These are phyloP conservation scores for Collariella sp. DNA, from an alignment of 495 filamentous ascomycete genomes.

Conservation along the genomic window DNA sequence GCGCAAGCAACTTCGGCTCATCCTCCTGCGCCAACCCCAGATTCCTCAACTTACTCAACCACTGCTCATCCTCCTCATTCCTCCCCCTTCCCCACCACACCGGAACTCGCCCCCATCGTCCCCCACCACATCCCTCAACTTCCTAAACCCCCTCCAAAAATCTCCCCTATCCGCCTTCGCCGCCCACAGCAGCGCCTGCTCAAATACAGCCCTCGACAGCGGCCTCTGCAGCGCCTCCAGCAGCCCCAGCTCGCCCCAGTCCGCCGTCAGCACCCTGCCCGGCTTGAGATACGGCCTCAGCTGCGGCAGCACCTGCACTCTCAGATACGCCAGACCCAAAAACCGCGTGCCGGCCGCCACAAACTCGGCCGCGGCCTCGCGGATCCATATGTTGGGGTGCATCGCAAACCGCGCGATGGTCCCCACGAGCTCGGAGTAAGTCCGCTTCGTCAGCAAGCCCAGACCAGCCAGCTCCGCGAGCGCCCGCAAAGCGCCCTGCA, in stretches of 20 bases:
- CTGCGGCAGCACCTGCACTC: slow-evolving; percentile 73
- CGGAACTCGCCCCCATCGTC: slow-evolving; percentile 32
- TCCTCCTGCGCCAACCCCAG: slow-evolving; percentile 78
- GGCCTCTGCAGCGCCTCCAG: slow-evolving; percentile 81
- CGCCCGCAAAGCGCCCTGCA: slow-evolving; percentile 81
- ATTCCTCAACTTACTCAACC: slow-evolving; percentile 75
- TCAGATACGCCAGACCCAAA: slow-evolving; percentile 70
- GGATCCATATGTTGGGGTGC: slow-evolving; percentile 92
- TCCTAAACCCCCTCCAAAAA: slow-evolving; percentile 74
- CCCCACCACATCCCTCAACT: slow-evolving; percentile 59
- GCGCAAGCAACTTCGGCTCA: slow-evolving; percentile 77
- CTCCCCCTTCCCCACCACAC: slow-evolving; percentile 42
- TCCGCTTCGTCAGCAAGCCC: slow-evolving; percentile 76
- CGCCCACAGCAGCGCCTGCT: slow-evolving; percentile 81
- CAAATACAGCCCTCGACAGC: slow-evolving; percentile 68
- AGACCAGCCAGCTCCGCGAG: slow-evolving; percentile 83
- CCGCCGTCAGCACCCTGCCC: slow-evolving; percentile 42
- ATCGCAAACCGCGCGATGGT: slow-evolving; percentile 74
- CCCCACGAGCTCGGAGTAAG: slow-evolving; percentile 78
- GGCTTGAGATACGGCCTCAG: slow-evolving; percentile 75
- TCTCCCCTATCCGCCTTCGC: slow-evolving; percentile 65
- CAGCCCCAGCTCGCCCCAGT: slow-evolving; percentile 61
- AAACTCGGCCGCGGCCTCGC: slow-evolving; percentile 78
- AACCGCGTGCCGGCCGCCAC: slow-evolving; percentile 67
- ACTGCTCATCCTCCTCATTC: slow-evolving; percentile 95